Base-by-base conservation (phyloP, 306 rosid genomes). In the Corylus americana region DNA sequence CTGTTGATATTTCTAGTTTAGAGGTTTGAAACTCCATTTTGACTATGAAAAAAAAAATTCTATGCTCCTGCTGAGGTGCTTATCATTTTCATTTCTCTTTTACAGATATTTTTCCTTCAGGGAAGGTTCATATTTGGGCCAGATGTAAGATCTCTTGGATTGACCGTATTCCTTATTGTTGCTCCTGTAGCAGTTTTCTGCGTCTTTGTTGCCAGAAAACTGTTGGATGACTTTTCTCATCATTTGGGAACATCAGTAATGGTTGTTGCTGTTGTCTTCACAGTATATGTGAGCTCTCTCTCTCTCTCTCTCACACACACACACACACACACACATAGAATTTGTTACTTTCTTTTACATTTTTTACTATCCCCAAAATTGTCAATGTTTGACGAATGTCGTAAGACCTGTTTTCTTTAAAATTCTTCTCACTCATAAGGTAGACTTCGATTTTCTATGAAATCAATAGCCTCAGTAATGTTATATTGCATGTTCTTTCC, bases 111-210 rank as follows among this genome's bases (percentile, higher is more conserved):
- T 83, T 89, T 93, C 39, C 92, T 93, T 80, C 94, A 89, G 79
- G 99, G 99, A 25, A 93, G 93, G 88, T 90, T 95, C 85, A 87
- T 95, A 81, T 95, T 95, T 58, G 99, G 99, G 79, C 99, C 99
- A n/a, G 99, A 95, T 90, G 97, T 90, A 83, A 86, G 99, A 86
- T 95, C 99, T 11, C 74, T 95, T 92, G 87, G 78, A 45, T 85
- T 95, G 87, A 95, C 99, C 29, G 81, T 95, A 77, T 88, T 91
- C 75, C 94, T 95, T 47, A 89, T 95, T 54, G 93, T 95, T 85
- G 98, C 92, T 67, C 99, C 99, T 44, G 87, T 91, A 6, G 64
- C 91, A 22, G 77, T 88, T 85, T 95, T 95, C 97, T 95, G 99
- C 82, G 80, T 88, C 85, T 91, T 90, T 88, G 94, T 95, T 77